A percentile compares a stretch with the other conserved stretches of the same genome.
These are phyloP conservation scores for Bromus sterilis DNA, from an alignment of 176 grass and related monocot species.

Conservation along the genomic window DNA sequence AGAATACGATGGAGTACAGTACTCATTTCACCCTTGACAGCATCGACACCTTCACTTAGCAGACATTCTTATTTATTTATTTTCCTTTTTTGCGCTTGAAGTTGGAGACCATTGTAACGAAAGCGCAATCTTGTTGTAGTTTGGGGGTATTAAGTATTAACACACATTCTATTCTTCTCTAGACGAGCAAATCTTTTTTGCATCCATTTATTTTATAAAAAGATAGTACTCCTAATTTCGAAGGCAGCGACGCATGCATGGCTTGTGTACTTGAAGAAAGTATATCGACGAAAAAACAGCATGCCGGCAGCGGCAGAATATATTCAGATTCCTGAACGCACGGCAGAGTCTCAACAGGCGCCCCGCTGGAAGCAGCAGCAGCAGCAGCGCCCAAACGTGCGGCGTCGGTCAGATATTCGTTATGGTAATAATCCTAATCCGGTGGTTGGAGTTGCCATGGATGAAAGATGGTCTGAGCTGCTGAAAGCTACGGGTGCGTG, in stretches of 20 bases:
- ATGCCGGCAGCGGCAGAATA: not conserved
- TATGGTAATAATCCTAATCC: slow-evolving; percentile 12
- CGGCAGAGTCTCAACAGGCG: not conserved
- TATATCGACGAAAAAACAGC: not conserved
- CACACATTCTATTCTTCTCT: no score
- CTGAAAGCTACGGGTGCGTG: slow-evolving; percentile 15
- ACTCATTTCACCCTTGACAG: no score
- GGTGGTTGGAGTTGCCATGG: slow-evolving; percentile 23
- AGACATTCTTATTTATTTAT: no score
- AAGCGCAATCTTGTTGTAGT: no score
- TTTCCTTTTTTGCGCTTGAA: no score
- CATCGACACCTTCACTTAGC: no score
- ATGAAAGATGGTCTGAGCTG: slow-evolving; percentile 2
- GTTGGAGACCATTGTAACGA: no score
- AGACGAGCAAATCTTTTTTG: no score
- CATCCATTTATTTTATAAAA: no score
- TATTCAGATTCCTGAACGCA: not conserved
- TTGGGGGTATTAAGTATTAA: no score
- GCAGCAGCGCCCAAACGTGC: not conserved
- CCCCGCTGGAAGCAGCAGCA: not conserved
- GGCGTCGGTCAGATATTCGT: not conserved
- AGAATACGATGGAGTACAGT: no score
- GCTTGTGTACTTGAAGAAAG: not conserved
- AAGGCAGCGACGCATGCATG: not conserved
- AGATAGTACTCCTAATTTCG: not conserved